Conservation (phyloP, 441 rosid species). For the Adansonia rubrostipa region DNA sequence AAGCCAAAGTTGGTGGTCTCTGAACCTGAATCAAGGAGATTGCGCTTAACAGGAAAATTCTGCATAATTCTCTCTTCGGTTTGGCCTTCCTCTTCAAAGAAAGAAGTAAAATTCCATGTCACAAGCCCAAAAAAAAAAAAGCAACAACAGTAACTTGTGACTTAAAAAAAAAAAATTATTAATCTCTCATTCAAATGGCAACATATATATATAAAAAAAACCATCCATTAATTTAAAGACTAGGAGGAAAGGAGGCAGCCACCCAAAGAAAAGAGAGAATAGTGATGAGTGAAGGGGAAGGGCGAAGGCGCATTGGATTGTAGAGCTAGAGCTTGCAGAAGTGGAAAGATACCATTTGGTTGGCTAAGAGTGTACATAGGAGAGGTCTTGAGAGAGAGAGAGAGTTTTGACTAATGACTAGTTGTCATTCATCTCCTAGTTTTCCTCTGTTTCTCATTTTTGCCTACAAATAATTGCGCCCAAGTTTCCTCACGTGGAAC, state of each 20-base stretch:
- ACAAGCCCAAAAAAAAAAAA: slow-evolving; percentile 7
- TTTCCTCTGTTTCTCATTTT: slow-evolving; percentile 33
- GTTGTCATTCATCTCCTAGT: slow-evolving; percentile 43
- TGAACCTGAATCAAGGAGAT: slow-evolving; percentile 40
- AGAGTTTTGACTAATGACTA: slow-evolving; percentile 24
- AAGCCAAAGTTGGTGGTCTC: slow-evolving; percentile 29
- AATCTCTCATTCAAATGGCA: slow-evolving; percentile 15
- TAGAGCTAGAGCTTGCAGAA: slow-evolving; percentile 22
- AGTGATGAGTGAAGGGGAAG: slow-evolving; percentile 28
- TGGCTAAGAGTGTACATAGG: slow-evolving; percentile 62
- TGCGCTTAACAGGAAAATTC: slow-evolving; percentile 46
- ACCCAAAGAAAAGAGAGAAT: slow-evolving; percentile 24
- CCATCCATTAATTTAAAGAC: slow-evolving; percentile 14
- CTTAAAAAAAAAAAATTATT: neutral
- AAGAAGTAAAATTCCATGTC: slow-evolving; percentile 23
- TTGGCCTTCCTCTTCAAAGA: neutral
- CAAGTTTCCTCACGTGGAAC: slow-evolving; percentile 30
- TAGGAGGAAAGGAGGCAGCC: neutral
- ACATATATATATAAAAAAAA: neutral
- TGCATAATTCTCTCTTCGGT: slow-evolving; percentile 43
- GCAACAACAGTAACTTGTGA: slow-evolving; percentile 16
- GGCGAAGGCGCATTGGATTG: slow-evolving; percentile 26
- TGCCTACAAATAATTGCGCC: slow-evolving; percentile 41
- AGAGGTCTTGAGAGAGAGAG: slow-evolving; percentile 9
- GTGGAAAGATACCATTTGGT: slow-evolving; percentile 34